These are phyloP conservation scores for Mucor sp. DNA, from an alignment of 371 early-diverging fungal species.

Conservation along the genomic window DNA sequence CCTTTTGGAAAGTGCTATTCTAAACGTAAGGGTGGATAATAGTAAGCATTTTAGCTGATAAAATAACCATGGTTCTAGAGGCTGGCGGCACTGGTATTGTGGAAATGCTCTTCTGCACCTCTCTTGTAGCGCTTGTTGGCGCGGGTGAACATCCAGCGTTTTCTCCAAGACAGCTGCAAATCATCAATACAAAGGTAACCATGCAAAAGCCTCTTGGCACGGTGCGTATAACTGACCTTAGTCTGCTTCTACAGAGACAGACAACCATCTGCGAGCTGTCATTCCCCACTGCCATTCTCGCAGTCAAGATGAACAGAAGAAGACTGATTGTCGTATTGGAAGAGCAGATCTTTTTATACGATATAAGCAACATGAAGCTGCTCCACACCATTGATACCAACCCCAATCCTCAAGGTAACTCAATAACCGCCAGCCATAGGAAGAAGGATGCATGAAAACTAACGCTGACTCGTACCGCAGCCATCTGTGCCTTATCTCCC, in stretches of 20 bases:
- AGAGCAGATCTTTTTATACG: constrained; percentile 89
- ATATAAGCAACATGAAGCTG: constrained; percentile 96
- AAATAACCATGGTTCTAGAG: constrained; percentile 33
- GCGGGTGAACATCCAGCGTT: constrained; percentile 90
- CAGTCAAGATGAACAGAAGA: constrained; percentile 94
- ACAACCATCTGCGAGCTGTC: constrained; percentile 95
- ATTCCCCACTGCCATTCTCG: constrained; percentile 88
- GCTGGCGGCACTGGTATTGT: constrained; percentile 91
- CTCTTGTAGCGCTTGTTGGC: constrained; percentile 95
- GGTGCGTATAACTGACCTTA: neutral
- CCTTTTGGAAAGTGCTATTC: constrained; percentile 93
- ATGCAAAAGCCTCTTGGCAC: neutral
- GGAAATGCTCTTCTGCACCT: constrained; percentile 96
- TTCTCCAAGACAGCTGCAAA: constrained; percentile 89
- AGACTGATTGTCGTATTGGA: constrained; percentile 92
- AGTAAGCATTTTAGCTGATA: neutral
- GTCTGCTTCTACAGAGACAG: constrained; percentile 65
- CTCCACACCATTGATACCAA: constrained; percentile 93
- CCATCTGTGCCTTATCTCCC: constrained; percentile 92
- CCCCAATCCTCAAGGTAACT: constrained; percentile 83
- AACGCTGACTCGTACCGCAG: constrained; percentile 28
- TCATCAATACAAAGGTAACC: constrained; percentile 93
- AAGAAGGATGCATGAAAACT: neutral
- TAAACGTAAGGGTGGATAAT: constrained; percentile 51
- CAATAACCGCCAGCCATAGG: neutral